These are phyloP conservation scores for Pseudomonodictys pantanalensis DNA, from an alignment of 495 filamentous ascomycete genomes.

Conservation along the genomic window DNA sequence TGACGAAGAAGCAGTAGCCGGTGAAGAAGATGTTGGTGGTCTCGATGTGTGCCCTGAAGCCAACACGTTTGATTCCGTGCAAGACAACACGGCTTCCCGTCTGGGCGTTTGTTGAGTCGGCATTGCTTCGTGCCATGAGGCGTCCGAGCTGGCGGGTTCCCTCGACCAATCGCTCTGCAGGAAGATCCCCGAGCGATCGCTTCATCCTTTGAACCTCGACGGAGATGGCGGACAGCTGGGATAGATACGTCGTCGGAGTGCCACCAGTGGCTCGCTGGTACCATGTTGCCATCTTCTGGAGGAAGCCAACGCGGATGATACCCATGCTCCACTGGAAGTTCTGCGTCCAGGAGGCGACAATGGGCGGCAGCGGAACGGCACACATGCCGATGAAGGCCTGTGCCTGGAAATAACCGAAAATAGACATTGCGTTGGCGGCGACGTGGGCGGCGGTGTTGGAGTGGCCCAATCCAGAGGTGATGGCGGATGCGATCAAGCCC, in stretches of 20 bases:
- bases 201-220: constrained; percentile 76
- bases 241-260: constrained; percentile 75
- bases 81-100: constrained; percentile 61
- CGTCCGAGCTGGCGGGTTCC: constrained; percentile 49
- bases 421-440: constrained; percentile 84
- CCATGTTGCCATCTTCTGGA: constrained; percentile 89
- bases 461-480: constrained; percentile 51
- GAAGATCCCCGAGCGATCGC: constrained; percentile 76
- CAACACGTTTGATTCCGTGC: constrained; percentile 84
- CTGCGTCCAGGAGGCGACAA: constrained; percentile 92
- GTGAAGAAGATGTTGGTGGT: constrained; percentile 92
- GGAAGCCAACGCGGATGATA: constrained; percentile 82
- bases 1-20: constrained; percentile 81
- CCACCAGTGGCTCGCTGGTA: constrained; percentile 94
- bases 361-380: constrained; percentile 79
- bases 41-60: constrained; percentile 82
- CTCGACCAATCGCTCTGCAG: constrained; percentile 48
- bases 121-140: constrained; percentile 52
- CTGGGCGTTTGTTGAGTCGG: constrained; percentile 41
- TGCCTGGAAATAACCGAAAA: constrained; percentile 94
- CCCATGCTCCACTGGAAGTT: constrained; percentile 99
- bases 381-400: constrained; percentile 94
- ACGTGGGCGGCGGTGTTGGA: constrained; percentile 97
- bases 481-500: constrained; percentile 59
- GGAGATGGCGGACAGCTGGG: constrained; percentile 68